Percentiles rank a stretch among this genome's conserved stretches.
Evolutionary conservation across 164 flowering plant species (phyloP).

Genomic region (Nymphaea thermarum): DNA sequence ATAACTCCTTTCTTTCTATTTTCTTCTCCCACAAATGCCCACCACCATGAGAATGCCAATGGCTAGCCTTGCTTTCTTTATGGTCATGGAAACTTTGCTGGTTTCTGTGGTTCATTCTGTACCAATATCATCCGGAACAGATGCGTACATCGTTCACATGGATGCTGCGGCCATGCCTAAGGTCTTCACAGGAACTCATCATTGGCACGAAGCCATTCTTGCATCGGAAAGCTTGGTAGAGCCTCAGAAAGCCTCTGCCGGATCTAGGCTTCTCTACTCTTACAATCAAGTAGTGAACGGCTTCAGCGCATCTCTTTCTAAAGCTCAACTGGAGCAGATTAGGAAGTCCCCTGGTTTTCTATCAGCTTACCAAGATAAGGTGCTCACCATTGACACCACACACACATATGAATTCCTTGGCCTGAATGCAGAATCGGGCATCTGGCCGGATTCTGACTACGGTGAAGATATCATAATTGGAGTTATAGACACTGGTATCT

Average conservation of each 20-base stretch:
- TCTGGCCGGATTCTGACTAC: slow-evolving; percentile 28
- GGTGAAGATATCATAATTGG: slow-evolving; percentile 52
- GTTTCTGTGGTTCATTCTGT: neutral
- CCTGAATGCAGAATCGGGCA: slow-evolving; percentile 21
- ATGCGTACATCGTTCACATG: slow-evolving; percentile 17
- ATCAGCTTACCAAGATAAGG: slow-evolving; percentile 19
- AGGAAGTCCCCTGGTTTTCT: slow-evolving; percentile 26
- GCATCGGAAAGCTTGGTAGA: slow-evolving; percentile 7
- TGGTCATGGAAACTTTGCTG: neutral
- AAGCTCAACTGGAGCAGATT: slow-evolving; percentile 20
- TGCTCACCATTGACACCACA: slow-evolving; percentile 33
- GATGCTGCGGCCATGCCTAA: slow-evolving; percentile 12
- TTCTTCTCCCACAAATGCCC: no score
- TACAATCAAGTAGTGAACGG: slow-evolving; percentile 32
- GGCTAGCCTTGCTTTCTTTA: neutral
- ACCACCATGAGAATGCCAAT: neutral
- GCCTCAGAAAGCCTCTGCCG: no score
- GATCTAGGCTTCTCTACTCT: slow-evolving; percentile 19
- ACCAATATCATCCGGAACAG: neutral
- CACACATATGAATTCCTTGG: slow-evolving; percentile 34
- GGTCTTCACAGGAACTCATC: slow-evolving; percentile 7
- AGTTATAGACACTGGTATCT: slow-evolving; percentile 45
- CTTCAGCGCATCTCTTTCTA: slow-evolving; percentile 30
- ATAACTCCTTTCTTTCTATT: no score
- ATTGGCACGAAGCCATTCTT: slow-evolving; percentile 14